Evolutionary conservation across 345 rosid genomes (phyloP).

Genomic region (Noccaea bulbosa): DNA sequence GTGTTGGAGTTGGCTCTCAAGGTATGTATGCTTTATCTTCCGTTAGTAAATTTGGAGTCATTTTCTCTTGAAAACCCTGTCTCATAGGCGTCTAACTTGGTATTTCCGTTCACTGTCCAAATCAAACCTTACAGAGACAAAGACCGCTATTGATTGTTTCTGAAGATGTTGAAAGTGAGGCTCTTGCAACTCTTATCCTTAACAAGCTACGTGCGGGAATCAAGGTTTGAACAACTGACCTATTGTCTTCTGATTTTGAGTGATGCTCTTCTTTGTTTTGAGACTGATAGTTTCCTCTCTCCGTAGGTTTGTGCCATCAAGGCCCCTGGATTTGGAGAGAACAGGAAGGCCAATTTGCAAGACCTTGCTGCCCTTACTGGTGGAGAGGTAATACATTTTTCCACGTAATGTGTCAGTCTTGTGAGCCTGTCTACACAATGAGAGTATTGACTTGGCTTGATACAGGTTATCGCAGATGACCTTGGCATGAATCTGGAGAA

Average conservation of each 20-base stretch:
- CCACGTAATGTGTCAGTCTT: neutral
- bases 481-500: conserved; percentile 92
- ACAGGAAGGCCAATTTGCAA: conserved; percentile 78
- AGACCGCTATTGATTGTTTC: conserved; percentile 84
- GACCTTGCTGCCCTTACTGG: conserved; percentile 94
- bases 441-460: conserved; percentile 3
- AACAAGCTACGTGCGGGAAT: conserved; percentile 99
- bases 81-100: neutral
- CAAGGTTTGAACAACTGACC: conserved; percentile 55
- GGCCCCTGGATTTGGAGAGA: conserved; percentile 99
- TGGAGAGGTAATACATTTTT: conserved; percentile 52
- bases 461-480: conserved; percentile 83
- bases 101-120: neutral
- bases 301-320: conserved; percentile 87
- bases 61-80: neutral
- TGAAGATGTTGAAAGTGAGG: conserved; percentile 97
- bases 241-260: neutral
- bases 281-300: neutral
- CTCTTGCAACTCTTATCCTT: conserved; percentile 81
- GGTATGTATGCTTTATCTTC: conserved; percentile 47
- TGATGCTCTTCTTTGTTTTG: neutral
- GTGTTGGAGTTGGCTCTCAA: conserved; percentile 89
- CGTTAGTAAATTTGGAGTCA: neutral
- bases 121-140: conserved; percentile 57
- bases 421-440: neutral